Conservation (phyloP, 176 grass and related monocot genomes). For the Musa acuminata region DNA sequence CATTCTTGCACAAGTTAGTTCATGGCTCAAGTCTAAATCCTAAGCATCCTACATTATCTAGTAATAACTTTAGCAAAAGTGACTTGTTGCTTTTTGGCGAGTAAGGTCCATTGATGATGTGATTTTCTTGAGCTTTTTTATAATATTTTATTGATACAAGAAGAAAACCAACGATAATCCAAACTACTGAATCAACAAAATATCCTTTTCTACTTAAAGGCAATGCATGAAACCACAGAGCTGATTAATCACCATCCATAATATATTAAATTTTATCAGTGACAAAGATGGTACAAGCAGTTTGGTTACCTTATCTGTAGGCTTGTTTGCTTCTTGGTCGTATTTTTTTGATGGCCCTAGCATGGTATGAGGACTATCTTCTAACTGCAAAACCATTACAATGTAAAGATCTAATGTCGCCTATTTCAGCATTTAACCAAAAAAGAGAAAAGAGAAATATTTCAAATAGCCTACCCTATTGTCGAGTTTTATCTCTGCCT, state of each 20-base stretch:
- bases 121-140: neutral
- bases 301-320: constrained; percentile 19
- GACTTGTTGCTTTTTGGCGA: neutral
- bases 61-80: neutral
- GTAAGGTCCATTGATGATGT: neutral
- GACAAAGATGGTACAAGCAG: neutral
- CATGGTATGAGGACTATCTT: constrained; percentile 15
- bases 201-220: neutral
- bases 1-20: neutral
- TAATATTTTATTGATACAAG: neutral
- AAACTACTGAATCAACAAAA: neutral
- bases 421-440: neutral
- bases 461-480: constrained; percentile 31
- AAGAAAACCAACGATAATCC: neutral
- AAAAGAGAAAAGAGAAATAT: neutral
- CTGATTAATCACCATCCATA: constrained; percentile 6
- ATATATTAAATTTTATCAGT: neutral
- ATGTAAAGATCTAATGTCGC: constrained; percentile 1
- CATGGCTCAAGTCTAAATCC: neutral
- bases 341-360: constrained; percentile 10
- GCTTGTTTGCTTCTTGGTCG: constrained; percentile 23
- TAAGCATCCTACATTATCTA: neutral
- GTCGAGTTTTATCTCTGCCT: constrained; percentile 49
- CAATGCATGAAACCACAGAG: too few relatives aligned
- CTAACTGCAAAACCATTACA: constrained; percentile 8